These are phyloP conservation scores for Angomonas ambiguus DNA, from an alignment of 208 protist genomes.

Conservation along the genomic window DNA sequence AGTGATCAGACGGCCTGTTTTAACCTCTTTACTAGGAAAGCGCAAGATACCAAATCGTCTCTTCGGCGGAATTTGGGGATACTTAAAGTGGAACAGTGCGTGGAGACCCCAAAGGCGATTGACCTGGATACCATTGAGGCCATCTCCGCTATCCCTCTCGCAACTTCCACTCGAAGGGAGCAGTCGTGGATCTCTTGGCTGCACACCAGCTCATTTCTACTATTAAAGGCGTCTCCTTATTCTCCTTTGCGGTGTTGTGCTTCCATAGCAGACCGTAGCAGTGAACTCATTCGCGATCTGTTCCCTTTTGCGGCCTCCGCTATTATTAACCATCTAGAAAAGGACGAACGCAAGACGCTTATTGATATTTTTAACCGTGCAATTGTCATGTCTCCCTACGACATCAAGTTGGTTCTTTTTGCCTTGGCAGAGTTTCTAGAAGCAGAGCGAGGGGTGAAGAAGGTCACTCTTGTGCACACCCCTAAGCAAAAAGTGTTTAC, in stretches of 20 bases:
- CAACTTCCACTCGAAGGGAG: conserved; percentile 80
- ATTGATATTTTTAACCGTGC: conserved; percentile 71
- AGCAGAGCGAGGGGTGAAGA: conserved; percentile 61
- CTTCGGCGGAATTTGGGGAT: conserved; percentile 79
- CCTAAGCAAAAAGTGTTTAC: conserved; percentile 40
- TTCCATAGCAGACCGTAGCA: conserved; percentile 57
- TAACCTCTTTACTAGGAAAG: conserved; percentile 73
- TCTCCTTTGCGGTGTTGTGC: conserved; percentile 51
- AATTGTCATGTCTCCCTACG: conserved; percentile 56
- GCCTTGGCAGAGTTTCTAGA: conserved; percentile 84
- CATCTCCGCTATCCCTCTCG: conserved; percentile 60
- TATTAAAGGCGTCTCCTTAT: conserved; percentile 80
- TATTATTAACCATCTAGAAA: conserved; percentile 47
- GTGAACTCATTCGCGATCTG: conserved; percentile 70
- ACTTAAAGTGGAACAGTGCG: conserved; percentile 69
- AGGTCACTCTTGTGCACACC: conserved; percentile 36
- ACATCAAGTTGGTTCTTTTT: conserved; percentile 80
- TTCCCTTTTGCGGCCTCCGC: conserved; percentile 81
- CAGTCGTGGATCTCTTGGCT: conserved; percentile 88
- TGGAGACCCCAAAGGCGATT: conserved; percentile 33
- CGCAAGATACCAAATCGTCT: conserved; percentile 73
- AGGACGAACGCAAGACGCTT: conserved; percentile 35
- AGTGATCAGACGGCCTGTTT: conserved; percentile 52
- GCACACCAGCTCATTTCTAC: conserved; percentile 67
- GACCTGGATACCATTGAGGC: conserved; percentile 47